Percentiles rank a stretch among this genome's conserved stretches.
Evolutionary conservation across 2,329 filamentous ascomycete species (phyloP).

Genomic region (Aureobasidium sp.): DNA sequence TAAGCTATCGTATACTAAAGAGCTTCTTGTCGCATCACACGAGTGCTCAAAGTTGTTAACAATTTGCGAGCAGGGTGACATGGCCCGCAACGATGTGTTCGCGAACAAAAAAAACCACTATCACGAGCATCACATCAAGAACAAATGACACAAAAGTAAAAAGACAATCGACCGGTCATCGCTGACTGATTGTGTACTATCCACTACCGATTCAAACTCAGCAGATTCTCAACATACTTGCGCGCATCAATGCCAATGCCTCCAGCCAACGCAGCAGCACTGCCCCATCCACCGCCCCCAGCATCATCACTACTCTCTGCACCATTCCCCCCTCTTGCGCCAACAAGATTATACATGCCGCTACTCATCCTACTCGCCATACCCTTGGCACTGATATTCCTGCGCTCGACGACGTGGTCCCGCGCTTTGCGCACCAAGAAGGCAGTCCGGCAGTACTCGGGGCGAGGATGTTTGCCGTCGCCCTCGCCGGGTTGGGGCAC

Average conservation of each 20-base stretch:
- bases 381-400: constrained; percentile 23
- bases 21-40: too few species aligned
- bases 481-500: constrained; percentile 29
- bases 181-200: not conserved
- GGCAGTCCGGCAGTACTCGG: constrained; percentile 32
- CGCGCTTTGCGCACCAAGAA: constrained; percentile 37
- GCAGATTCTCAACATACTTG: constrained; percentile 64
- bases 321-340: constrained; percentile 23
- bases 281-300: constrained; percentile 43
- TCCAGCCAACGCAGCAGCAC: constrained; percentile 56
- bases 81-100: too few species aligned
- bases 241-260: constrained; percentile 72
- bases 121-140: not conserved
- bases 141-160: not conserved
- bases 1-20: too few species aligned
- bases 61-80: too few species aligned
- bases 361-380: constrained; percentile 22
- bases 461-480: not conserved
- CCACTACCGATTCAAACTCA: constrained; percentile 51
- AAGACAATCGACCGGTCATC: too few species aligned
- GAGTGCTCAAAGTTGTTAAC: too few species aligned
- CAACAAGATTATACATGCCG: constrained; percentile 16
- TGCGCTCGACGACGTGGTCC: constrained; percentile 24
- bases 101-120: too few species aligned
- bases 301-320: constrained; percentile 22